Evolutionary conservation across 2,329 filamentous ascomycete species (phyloP).

Genomic region (Pleomassaria siparia): DNA sequence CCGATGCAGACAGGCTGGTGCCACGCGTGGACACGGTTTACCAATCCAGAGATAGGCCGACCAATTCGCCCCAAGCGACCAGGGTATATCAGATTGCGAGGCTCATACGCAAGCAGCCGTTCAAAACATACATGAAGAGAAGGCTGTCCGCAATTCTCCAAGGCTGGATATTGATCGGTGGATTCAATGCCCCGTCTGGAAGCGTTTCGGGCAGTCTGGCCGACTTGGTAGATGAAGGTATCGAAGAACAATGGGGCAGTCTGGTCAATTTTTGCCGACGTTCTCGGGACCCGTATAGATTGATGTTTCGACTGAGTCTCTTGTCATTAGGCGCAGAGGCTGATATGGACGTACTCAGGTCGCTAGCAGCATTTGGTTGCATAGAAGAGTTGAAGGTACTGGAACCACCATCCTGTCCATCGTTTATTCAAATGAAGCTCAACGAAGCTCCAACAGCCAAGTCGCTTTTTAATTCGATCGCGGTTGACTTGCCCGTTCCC

Average conservation of each 20-base stretch:
- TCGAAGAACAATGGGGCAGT: slow-evolving; percentile 45
- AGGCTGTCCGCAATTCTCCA: slow-evolving; percentile 15
- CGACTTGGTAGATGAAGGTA: slow-evolving; percentile 30
- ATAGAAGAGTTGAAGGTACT: slow-evolving; percentile 43
- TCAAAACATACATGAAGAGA: slow-evolving; percentile 11
- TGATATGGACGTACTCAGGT: slow-evolving; percentile 42
- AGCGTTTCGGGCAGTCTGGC: slow-evolving; percentile 10
- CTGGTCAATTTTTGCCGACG: slow-evolving; percentile 43
- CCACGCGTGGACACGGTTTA: slow-evolving; percentile 10
- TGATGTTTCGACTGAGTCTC: slow-evolving; percentile 50
- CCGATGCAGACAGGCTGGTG: slow-evolving; percentile 1
- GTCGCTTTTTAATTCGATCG: slow-evolving; percentile 35
- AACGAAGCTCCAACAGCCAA: slow-evolving; percentile 37
- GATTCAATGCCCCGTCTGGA: slow-evolving; percentile 10
- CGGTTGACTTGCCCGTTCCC: slow-evolving; percentile 12
- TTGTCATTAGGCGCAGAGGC: slow-evolving; percentile 43
- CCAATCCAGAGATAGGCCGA: slow-evolving; percentile 12
- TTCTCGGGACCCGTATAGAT: slow-evolving; percentile 25
- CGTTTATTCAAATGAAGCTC: slow-evolving; percentile 34
- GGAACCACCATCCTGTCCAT: slow-evolving; percentile 34
- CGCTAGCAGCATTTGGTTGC: slow-evolving; percentile 43
- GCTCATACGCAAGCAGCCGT: slow-evolving; percentile 10
- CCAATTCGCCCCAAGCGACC: slow-evolving; percentile 12
- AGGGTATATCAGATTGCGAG: slow-evolving; percentile 17
- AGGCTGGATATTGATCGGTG: slow-evolving; percentile 17